Conservation (phyloP, 2,329 filamentous ascomycete genomes). For the Colletotrichum acutatum region DNA sequence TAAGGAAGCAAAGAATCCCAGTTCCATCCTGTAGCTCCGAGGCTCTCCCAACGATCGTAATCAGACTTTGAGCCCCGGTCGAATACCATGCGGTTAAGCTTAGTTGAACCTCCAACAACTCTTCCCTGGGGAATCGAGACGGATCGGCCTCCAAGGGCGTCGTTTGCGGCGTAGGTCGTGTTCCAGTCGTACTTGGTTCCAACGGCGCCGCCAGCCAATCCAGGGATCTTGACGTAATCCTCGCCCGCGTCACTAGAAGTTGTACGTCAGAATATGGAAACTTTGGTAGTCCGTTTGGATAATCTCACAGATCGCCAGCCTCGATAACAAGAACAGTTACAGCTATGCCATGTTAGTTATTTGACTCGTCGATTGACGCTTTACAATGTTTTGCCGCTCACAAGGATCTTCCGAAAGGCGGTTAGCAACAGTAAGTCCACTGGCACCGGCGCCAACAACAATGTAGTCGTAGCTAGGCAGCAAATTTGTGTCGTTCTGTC, state of each 20-base stretch:
- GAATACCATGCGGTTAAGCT: slow-evolving; percentile 46
- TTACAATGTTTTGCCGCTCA: not conserved
- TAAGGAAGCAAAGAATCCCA: slow-evolving; percentile 48
- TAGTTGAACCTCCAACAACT: slow-evolving; percentile 44
- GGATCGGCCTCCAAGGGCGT: slow-evolving; percentile 22
- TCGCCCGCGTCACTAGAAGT: slow-evolving; percentile 33
- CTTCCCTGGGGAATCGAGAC: slow-evolving; percentile 23
- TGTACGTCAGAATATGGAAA: not conserved
- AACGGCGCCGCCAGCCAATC: slow-evolving; percentile 39
- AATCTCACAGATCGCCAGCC: slow-evolving; percentile 37
- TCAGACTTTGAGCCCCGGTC: slow-evolving; percentile 42
- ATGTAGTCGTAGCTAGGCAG: slow-evolving; percentile 44
- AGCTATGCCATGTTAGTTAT: slow-evolving; percentile 19
- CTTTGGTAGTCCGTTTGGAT: not conserved
- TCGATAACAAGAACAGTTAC: slow-evolving; percentile 45
- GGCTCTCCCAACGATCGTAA: slow-evolving; percentile 49
- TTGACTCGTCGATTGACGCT: not conserved
- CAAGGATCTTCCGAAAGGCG: slow-evolving; percentile 49
- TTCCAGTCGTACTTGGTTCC: slow-evolving; percentile 44
- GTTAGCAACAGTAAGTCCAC: slow-evolving; percentile 49
- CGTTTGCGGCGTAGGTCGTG: slow-evolving; percentile 32
- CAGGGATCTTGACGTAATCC: slow-evolving; percentile 41
- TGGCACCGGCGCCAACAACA: slow-evolving; percentile 48
- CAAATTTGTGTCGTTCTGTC: slow-evolving; percentile 1
- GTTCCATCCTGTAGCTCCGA: slow-evolving; percentile 51